Conservation (phyloP, 2,329 filamentous ascomycete species). For the Alternaria ethzedia region DNA sequence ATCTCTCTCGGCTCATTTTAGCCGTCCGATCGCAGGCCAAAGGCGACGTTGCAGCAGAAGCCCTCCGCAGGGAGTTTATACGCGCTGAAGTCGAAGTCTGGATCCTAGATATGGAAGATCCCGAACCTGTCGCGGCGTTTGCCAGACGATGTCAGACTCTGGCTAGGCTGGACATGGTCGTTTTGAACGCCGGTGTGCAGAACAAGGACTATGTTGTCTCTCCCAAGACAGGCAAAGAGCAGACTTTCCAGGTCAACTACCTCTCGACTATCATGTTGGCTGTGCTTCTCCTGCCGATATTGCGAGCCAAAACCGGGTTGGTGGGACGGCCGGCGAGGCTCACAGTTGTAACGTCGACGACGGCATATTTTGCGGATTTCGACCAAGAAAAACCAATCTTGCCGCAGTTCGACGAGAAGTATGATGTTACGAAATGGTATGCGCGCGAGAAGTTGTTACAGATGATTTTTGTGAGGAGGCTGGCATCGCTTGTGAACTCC, state of each 20-base stretch:
- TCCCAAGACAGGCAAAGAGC: slow-evolving; percentile 34
- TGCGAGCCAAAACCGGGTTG: slow-evolving; percentile 19
- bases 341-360: slow-evolving; percentile 2
- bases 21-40: slow-evolving; percentile 34
- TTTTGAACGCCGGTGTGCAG: slow-evolving; percentile 47
- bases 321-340: not conserved
- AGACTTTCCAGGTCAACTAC: slow-evolving; percentile 61
- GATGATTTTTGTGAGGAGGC: slow-evolving; percentile 22
- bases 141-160: slow-evolving; percentile 16
- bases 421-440: slow-evolving; percentile 23
- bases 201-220: slow-evolving; percentile 4
- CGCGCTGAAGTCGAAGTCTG: slow-evolving; percentile 31
- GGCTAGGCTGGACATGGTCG: slow-evolving; percentile 27
- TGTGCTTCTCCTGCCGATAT: slow-evolving; percentile 53
- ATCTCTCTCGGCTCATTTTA: slow-evolving; percentile 34
- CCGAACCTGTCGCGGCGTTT: slow-evolving; percentile 30
- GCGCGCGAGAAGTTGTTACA: slow-evolving; percentile 24
- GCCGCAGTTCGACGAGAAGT: slow-evolving; percentile 3
- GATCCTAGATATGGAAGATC: slow-evolving; percentile 34
- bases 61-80: slow-evolving; percentile 17
- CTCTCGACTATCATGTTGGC: slow-evolving; percentile 61
- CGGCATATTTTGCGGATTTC: slow-evolving; percentile 2
- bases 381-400: not conserved
- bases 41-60: slow-evolving; percentile 34
- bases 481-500: slow-evolving; percentile 20